A percentile compares a stretch with the other conserved stretches of the same genome.
phyloP scores from a whole-genome alignment of 2,329 filamentous ascomycete genomes.

The Aspergillus niger region DNA sequence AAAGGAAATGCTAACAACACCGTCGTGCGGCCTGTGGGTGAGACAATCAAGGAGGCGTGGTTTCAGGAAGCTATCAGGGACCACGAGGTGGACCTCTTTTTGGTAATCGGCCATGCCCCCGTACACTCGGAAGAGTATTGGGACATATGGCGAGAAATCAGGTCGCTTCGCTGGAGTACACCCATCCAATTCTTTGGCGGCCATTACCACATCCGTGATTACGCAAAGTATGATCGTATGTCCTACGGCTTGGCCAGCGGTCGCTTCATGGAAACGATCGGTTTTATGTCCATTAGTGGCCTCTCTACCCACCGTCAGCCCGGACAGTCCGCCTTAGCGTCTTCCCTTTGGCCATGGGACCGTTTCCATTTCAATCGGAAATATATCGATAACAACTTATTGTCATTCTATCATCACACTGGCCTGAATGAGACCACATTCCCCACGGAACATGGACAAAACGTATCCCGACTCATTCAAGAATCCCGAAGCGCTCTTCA shows the following conservation, averaged over 20 bases:
- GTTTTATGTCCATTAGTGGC: slow-evolving; percentile 85
- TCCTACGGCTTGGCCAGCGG: slow-evolving; percentile 83
- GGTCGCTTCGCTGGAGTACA: slow-evolving; percentile 72
- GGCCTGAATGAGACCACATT: slow-evolving; percentile 72
- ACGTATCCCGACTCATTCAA: slow-evolving; percentile 70
- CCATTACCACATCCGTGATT: slow-evolving; percentile 86
- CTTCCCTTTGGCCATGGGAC: slow-evolving; percentile 31
- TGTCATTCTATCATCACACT: slow-evolving; percentile 79
- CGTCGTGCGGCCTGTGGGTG: slow-evolving; percentile 74
- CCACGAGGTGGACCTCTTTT: slow-evolving; percentile 76
- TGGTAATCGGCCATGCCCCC: slow-evolving; percentile 83
- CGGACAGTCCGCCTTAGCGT: slow-evolving; percentile 26
- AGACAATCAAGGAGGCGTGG: slow-evolving; percentile 82
- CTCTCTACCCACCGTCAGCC: slow-evolving; percentile 48
- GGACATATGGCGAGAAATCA: slow-evolving; percentile 74
- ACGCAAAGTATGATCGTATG: slow-evolving; percentile 73
- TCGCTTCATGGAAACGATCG: slow-evolving; percentile 91
- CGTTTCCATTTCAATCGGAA: slow-evolving; percentile 65
- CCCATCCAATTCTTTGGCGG: slow-evolving; percentile 93
- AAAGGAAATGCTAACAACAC: slow-evolving; percentile 89
- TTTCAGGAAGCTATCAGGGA: slow-evolving; percentile 84
- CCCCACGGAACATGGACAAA: slow-evolving; percentile 70
- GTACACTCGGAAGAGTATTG: slow-evolving; percentile 79
- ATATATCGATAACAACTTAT: slow-evolving; percentile 94
- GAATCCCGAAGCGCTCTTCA: slow-evolving; percentile 68